These are phyloP conservation scores for Pholiota molesta DNA, from an alignment of 768 basidiomycete species.

Conservation along the genomic window DNA sequence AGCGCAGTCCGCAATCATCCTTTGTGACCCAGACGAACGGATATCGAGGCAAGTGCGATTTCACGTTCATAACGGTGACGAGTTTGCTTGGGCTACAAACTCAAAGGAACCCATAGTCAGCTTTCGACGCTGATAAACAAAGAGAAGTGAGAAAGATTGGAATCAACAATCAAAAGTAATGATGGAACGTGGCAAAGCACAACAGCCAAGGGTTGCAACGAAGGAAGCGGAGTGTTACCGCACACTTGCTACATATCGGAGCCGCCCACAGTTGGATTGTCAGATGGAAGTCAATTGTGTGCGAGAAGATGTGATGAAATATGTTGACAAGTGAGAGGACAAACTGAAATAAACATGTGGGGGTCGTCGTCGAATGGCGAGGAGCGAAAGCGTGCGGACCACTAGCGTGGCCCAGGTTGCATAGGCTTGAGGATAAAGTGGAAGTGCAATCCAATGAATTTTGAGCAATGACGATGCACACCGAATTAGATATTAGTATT, in stretches of 20 bases:
- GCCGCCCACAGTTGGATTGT: constrained; percentile 6
- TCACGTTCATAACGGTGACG: constrained; percentile 3
- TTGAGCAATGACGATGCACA: background rate
- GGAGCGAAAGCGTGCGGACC: background rate
- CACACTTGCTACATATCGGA: constrained; percentile 2
- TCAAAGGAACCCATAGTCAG: constrained; percentile 2
- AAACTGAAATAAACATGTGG: background rate
- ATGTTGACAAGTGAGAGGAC: background rate
- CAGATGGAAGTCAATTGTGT: constrained; percentile 5
- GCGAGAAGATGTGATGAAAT: background rate
- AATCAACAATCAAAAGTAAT: constrained; percentile 2
- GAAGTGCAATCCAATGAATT: background rate
- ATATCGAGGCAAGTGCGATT: background rate
- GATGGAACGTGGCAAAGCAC: constrained; percentile 14
- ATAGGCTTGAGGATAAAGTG: background rate
- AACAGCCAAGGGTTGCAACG: constrained; percentile 3
- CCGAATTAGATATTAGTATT: constrained; percentile 18
- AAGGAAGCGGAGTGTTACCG: background rate
- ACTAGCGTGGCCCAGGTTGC: background rate
- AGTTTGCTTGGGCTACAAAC: background rate
- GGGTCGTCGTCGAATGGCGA: background rate
- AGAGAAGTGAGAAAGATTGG: background rate
- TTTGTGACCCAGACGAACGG: constrained; percentile 6
- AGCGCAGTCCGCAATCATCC: constrained; percentile 1
- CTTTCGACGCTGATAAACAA: constrained; percentile 1